Conservation (phyloP, 164 flowering plant genomes). For the Brasenia schreberi region DNA sequence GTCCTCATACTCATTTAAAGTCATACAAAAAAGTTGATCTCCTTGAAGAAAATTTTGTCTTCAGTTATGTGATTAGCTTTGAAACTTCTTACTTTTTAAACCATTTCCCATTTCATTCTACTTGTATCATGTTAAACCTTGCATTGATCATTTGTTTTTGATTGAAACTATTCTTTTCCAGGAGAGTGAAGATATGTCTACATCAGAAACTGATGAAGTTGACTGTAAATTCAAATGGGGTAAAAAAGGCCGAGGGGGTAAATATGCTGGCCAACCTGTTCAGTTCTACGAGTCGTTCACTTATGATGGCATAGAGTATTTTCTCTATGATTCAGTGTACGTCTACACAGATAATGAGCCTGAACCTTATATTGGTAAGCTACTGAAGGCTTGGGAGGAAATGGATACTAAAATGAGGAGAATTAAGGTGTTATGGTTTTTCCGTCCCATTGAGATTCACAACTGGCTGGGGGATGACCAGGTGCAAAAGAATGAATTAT, state of each 20-base stretch:
- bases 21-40: too few relatives aligned
- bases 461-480: conserved; percentile 23
- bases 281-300: conserved; percentile 73
- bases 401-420: conserved; percentile 21
- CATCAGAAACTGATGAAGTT: conserved; percentile 18
- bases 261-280: conserved; percentile 29
- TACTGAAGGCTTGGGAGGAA: conserved; percentile 62
- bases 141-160: too few relatives aligned
- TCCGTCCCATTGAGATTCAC: conserved; percentile 46
- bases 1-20: too few relatives aligned
- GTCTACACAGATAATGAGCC: conserved; percentile 36
- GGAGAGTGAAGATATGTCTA: conserved; percentile 2
- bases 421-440: conserved; percentile 73
- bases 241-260: conserved; percentile 52
- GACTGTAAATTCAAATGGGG: conserved; percentile 64
- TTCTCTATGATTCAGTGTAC: conserved; percentile 53
- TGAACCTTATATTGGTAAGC: conserved; percentile 63
- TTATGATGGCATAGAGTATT: conserved; percentile 64
- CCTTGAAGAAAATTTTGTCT: too few relatives aligned
- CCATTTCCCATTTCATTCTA: too few relatives aligned
- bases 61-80: too few relatives aligned
- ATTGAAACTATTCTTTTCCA: too few relatives aligned
- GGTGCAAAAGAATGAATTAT: conserved; percentile 42
- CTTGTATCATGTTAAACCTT: too few relatives aligned
- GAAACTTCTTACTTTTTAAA: too few relatives aligned